Evolutionary conservation across 2,329 filamentous ascomycete genomes (phyloP).

Genomic region (Nigrospora sphaerica): DNA sequence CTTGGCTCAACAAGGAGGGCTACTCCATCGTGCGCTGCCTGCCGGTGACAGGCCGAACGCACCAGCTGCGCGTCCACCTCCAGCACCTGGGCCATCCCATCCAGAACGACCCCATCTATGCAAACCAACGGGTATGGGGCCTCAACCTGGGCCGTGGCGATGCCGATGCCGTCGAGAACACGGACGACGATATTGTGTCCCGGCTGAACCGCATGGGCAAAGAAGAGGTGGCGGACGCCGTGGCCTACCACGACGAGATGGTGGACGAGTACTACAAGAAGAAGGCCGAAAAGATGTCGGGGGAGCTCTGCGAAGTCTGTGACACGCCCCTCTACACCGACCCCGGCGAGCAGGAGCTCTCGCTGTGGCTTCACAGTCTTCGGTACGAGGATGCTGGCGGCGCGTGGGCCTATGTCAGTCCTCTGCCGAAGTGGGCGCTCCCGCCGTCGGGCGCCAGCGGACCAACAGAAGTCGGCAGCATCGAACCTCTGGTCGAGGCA

Average conservation of each 20-base stretch:
- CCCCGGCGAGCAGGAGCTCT: slow-evolving; percentile 81
- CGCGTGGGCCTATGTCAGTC: slow-evolving; percentile 80
- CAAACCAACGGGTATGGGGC: slow-evolving; percentile 89
- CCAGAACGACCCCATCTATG: slow-evolving; percentile 95
- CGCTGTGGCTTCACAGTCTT: slow-evolving; percentile 87
- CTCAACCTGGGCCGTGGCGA: slow-evolving; percentile 64
- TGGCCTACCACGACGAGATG: slow-evolving; percentile 91
- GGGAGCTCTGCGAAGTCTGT: slow-evolving; percentile 72
- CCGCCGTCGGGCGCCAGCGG: slow-evolving; percentile 68
- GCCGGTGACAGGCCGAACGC: slow-evolving; percentile 87
- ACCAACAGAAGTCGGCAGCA: slow-evolving; percentile 57
- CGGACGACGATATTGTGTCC: slow-evolving; percentile 85
- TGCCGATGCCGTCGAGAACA: slow-evolving; percentile 58
- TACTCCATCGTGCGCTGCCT: slow-evolving; percentile 95
- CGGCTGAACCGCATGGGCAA: slow-evolving; percentile 88
- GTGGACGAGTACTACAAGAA: slow-evolving; percentile 83
- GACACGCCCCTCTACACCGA: slow-evolving; percentile 88
- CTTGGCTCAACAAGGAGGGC: slow-evolving; percentile 55
- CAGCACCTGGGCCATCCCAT: slow-evolving; percentile 94
- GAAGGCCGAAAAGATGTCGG: slow-evolving; percentile 90
- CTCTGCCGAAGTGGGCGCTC: slow-evolving; percentile 78
- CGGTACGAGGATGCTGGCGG: slow-evolving; percentile 81
- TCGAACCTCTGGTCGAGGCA: slow-evolving; percentile 53
- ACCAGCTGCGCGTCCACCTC: slow-evolving; percentile 90
- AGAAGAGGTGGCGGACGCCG: slow-evolving; percentile 81